Base-by-base conservation (phyloP, 1,139 yeast genomes). In the Martiniozyma asiatica region DNA sequence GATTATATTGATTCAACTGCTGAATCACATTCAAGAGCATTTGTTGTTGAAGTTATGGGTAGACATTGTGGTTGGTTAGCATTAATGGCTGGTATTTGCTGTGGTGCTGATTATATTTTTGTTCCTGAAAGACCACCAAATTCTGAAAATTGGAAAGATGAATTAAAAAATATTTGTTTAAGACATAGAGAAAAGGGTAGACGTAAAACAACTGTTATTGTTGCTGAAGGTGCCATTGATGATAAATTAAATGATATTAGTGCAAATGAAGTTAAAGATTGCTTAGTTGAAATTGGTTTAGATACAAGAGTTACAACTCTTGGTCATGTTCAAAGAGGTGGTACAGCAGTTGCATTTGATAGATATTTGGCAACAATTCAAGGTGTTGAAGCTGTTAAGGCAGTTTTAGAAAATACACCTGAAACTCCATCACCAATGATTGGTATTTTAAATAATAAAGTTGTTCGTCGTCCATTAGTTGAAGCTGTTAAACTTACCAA, bases 21-120 rank as follows among this genome's bases (percentile, higher is more conserved):
- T 14, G 72, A 81, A 45, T 87, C 97, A 6, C 98, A 89, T 54
- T 84, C 96, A 14, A 73, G 98, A 53, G 98, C 98, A 6, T 89
- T 89, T 55, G 95, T 89, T 27, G 84, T 89, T 37, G 98, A 89
- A 58, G 98, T 89, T 30, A 89, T 89, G 98, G 98, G 98, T 35
- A 75, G 98, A 55, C 94, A 89, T 58, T 89, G 98, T 64, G 98
- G 98, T 39, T 89, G 98, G 98, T 68, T 89, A 45, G 97, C 93
- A 2, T 66, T 89, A 43, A 80, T 85, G 92, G 87, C 97, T 12
- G 97, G 97, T 45, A 72, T 87, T 42, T 82, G 96, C 20, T 81
- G 95, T 22, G 82, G 94, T 41, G 97, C 98, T 9, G 98, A 89
- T 58, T 87, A 73, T 51, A 78, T 87, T 35, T 76, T 89, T 48